Conservation (phyloP, 768 basidiomycete species). For the Crepidotus variabilis region DNA sequence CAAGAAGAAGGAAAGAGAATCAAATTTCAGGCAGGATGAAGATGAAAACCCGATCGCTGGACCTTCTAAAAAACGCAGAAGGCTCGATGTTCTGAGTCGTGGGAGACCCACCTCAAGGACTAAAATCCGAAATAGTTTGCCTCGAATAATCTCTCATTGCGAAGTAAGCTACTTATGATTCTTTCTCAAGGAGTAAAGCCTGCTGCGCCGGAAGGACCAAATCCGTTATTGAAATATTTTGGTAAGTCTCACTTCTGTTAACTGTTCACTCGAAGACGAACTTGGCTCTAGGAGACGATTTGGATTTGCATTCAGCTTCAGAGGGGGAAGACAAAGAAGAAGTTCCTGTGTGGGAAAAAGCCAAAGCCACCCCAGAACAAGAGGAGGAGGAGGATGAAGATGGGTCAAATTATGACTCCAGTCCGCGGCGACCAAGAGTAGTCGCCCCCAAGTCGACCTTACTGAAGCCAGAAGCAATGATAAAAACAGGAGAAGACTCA, state of each 20-base stretch:
- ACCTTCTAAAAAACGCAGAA: conserved; percentile 10
- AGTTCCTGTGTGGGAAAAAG: conserved; percentile 21
- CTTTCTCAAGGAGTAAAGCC: background rate
- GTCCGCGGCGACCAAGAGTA: background rate
- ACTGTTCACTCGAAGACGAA: background rate
- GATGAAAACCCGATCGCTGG: conserved; percentile 3
- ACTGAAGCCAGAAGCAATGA: background rate
- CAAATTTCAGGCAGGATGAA: background rate
- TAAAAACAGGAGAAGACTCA: conserved; percentile 16
- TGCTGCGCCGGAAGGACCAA: conserved; percentile 18
- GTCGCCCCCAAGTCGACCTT: background rate
- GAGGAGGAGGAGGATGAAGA: conserved; percentile 12
- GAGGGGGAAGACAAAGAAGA: conserved; percentile 33
- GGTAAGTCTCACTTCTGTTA: conserved; percentile 23
- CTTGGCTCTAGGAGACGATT: conserved; percentile 27
- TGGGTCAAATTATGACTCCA: background rate
- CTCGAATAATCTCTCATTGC: background rate
- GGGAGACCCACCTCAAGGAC: background rate
- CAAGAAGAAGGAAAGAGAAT: background rate
- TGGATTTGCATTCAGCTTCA: conserved; percentile 51
- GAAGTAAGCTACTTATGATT: background rate
- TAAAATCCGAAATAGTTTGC: conserved; percentile 4
- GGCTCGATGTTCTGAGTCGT: conserved; percentile 5
- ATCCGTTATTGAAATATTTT: conserved; percentile 49
- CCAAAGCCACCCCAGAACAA: conserved; percentile 12